Conservation (phyloP, 768 basidiomycete genomes). For the Inosperma sp. region DNA sequence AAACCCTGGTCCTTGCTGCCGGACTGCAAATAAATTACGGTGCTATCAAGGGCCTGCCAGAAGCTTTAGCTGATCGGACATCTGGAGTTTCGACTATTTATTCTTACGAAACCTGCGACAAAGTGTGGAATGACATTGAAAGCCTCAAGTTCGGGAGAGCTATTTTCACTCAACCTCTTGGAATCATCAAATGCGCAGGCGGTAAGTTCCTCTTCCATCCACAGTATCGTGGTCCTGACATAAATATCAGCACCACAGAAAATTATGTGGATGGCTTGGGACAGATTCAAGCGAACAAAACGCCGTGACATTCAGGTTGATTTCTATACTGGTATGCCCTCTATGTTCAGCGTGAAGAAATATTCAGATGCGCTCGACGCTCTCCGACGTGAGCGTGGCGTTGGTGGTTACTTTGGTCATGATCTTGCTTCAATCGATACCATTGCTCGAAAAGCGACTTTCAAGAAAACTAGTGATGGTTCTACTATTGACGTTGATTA, state of each 20-base stretch:
- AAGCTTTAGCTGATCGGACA: conserved; percentile 69
- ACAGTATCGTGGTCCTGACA: neutral
- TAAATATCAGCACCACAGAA: conserved; percentile 67
- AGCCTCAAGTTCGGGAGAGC: conserved; percentile 73
- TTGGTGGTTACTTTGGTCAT: conserved; percentile 78
- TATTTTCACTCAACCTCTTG: conserved; percentile 92
- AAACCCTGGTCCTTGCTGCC: conserved; percentile 81
- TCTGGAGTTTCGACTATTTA: conserved; percentile 92
- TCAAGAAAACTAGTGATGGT: conserved; percentile 67
- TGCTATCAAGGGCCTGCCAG: conserved; percentile 63
- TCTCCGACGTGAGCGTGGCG: conserved; percentile 71
- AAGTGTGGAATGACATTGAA: conserved; percentile 81
- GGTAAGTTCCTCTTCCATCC: conserved; percentile 37
- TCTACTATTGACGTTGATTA: conserved; percentile 69
- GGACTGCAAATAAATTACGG: conserved; percentile 87
- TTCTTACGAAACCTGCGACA: conserved; percentile 85
- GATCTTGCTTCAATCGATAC: conserved; percentile 76
- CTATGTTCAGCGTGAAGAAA: conserved; percentile 97
- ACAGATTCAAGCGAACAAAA: conserved; percentile 60
- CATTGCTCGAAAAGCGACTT: conserved; percentile 72
- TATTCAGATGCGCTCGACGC: conserved; percentile 84
- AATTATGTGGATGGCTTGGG: conserved; percentile 98
- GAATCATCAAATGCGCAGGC: conserved; percentile 91
- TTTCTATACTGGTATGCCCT: conserved; percentile 88
- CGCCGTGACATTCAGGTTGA: conserved; percentile 58